These are phyloP conservation scores for Xylaria sp. DNA, from an alignment of 2,329 filamentous ascomycete species.

Conservation along the genomic window DNA sequence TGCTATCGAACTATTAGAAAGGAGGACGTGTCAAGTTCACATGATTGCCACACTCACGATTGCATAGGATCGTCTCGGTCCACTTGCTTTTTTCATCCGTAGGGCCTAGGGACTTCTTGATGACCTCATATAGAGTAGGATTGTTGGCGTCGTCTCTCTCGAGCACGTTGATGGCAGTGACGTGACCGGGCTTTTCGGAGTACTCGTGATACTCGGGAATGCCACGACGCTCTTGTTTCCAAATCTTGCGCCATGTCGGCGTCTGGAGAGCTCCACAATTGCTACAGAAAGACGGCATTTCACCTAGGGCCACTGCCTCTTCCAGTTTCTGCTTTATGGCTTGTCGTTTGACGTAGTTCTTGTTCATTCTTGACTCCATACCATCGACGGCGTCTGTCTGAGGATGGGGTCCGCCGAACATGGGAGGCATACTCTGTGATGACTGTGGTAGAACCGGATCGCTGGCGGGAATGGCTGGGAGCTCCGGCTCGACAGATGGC, in stretches of 20 bases:
- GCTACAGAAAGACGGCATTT: slow-evolving; percentile 87
- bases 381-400: slow-evolving; percentile 55
- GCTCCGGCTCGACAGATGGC: slow-evolving; percentile 45
- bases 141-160: slow-evolving; percentile 70
- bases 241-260: slow-evolving; percentile 94
- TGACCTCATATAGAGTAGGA: slow-evolving; percentile 74
- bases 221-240: slow-evolving; percentile 78
- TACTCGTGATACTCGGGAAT: slow-evolving; percentile 75
- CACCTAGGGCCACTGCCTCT: slow-evolving; percentile 76
- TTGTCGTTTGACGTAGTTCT: slow-evolving; percentile 72
- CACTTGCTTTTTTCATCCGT: slow-evolving; percentile 74
- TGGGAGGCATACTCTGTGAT: slow-evolving; percentile 47
- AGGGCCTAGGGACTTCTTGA: slow-evolving; percentile 76
- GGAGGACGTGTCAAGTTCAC: neutral
- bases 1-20: slow-evolving; percentile 58
- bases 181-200: slow-evolving; percentile 75
- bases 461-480: slow-evolving; percentile 57
- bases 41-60: slow-evolving; percentile 68
- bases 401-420: slow-evolving; percentile 55
- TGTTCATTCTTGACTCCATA: slow-evolving; percentile 60
- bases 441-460: slow-evolving; percentile 54
- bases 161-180: slow-evolving; percentile 78
- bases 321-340: slow-evolving; percentile 69
- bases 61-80: slow-evolving; percentile 82
- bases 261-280: slow-evolving; percentile 97